phyloP scores from a whole-genome alignment of 2,329 filamentous ascomycete genomes.

The Aspergillus brunneoviolaceus region DNA sequence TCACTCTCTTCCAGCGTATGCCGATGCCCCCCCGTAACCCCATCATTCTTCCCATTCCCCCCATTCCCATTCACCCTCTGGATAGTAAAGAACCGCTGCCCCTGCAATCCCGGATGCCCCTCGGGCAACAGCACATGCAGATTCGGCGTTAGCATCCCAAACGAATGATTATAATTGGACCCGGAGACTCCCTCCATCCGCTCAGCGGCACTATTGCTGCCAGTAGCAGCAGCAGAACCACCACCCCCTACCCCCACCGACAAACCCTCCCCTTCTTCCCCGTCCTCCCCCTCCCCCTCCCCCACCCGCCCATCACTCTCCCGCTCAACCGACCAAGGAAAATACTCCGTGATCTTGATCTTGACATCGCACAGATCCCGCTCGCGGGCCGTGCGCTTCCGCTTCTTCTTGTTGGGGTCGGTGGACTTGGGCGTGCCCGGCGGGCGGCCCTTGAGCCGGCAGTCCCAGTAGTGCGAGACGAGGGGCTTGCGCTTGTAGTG shows the following conservation, averaged over 20 bases:
- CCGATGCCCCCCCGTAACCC: slow-evolving; percentile 69
- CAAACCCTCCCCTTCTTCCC: slow-evolving; percentile 26
- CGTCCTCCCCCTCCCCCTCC: slow-evolving; percentile 2
- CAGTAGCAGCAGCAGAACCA: neutral
- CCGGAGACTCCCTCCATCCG: neutral
- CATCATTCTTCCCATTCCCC: slow-evolving; percentile 69
- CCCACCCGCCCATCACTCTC: neutral
- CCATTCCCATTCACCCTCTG: slow-evolving; percentile 76
- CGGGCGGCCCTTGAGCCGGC: slow-evolving; percentile 74
- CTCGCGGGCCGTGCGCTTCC: slow-evolving; percentile 72
- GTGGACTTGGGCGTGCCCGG: slow-evolving; percentile 77
- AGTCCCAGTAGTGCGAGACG: slow-evolving; percentile 82
- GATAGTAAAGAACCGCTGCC: slow-evolving; percentile 68
- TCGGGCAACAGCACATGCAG: slow-evolving; percentile 40
- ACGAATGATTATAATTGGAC: slow-evolving; percentile 26
- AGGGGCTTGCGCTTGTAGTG: slow-evolving; percentile 80
- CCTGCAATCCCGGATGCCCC: slow-evolving; percentile 49
- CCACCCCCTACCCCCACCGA: slow-evolving; percentile 24
- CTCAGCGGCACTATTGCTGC: neutral
- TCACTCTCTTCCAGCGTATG: slow-evolving; percentile 73
- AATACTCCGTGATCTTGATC: slow-evolving; percentile 81
- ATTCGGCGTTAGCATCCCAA: slow-evolving; percentile 47
- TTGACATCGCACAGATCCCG: slow-evolving; percentile 82
- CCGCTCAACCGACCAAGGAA: slow-evolving; percentile 49
- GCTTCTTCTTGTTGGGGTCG: slow-evolving; percentile 78